Evolutionary conservation across 2,329 filamentous ascomycete genomes (phyloP), one percentile per base, ranked within the genome.

Genomic region (Xylariaceae sp.): DNA sequence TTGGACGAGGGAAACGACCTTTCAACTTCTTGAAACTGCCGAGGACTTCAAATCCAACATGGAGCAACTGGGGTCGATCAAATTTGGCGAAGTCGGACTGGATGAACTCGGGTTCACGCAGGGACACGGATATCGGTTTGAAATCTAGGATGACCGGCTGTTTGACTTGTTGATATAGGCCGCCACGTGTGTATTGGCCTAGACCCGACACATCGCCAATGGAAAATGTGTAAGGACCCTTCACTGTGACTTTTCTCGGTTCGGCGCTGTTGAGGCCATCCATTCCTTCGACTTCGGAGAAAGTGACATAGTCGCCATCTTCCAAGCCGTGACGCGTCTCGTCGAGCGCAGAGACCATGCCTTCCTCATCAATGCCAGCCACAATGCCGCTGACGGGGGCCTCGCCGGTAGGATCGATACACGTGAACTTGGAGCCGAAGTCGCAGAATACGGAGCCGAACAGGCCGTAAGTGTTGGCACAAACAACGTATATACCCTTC

Each of bases 1-100:
- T 87, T 6, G 94, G 88, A 46, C 84, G 82, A 47, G 94, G 94
- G 44, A 94, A 79, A 47, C 86, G 81, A 41, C 85, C 85, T 65
- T 95, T 85, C 37, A 79, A 75, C 64, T 91, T 85, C 9, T 82
- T 84, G 71, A 96, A 99, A 37, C 86, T 84, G 70, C 96, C 91
- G 6, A 99, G 80, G 7, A 94, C 91, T 73, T 97, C 91, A 67
- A 97, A 87, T 57, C 91, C 94, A 58, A 95, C 76, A 70, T 99
- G 94, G 29, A 99, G 81, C 71, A 97, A 91, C 62, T 87, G 84
- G 1, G 94, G 94, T 45, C 94, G 87, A 71, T 97, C 94, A 63
- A 96, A 97, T 73, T 99, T 99, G 73, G 94, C 94, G 68, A 91
- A 99, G 71, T 99, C 94, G 27, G 94, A 95, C 57, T 96, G 83